A percentile compares a stretch with the other conserved stretches of the same genome.
Evolutionary conservation across 306 rosid genomes (phyloP).

Genomic region (Cucumis hystrix): DNA sequence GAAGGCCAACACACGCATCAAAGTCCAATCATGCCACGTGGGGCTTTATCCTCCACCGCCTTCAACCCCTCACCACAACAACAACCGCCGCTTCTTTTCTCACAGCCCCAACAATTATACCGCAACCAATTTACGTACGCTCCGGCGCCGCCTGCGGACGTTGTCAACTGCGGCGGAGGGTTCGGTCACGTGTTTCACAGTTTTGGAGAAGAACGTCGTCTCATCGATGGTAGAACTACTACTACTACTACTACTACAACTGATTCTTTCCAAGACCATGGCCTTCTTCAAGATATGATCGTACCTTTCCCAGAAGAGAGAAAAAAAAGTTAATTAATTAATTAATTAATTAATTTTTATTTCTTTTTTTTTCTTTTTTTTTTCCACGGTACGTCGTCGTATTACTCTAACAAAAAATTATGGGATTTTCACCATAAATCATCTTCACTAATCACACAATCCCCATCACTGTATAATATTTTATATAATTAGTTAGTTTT

Average conservation of each 20-base stretch:
- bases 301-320: background rate
- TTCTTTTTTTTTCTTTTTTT: too few species aligned
- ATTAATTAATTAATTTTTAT: background rate
- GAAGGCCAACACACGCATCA: conserved; percentile 52
- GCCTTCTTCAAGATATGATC: conserved; percentile 5
- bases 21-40: conserved; percentile 24
- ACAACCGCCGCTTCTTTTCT: background rate
- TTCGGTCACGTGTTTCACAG: background rate
- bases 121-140: background rate
- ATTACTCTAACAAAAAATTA: background rate
- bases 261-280: background rate
- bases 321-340: background rate
- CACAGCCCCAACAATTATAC: background rate
- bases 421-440: background rate
- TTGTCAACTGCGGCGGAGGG: background rate
- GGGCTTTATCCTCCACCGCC: background rate
- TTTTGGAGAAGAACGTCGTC: background rate
- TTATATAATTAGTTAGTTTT: background rate
- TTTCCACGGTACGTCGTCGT: background rate
- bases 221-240: background rate
- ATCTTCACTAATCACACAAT: background rate
- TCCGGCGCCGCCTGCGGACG: background rate
- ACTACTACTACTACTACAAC: background rate
- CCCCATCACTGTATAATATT: background rate
- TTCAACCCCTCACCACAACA: background rate